Evolutionary conservation across 768 basidiomycete genomes (phyloP).

Genomic region (Termitomyces sp.): DNA sequence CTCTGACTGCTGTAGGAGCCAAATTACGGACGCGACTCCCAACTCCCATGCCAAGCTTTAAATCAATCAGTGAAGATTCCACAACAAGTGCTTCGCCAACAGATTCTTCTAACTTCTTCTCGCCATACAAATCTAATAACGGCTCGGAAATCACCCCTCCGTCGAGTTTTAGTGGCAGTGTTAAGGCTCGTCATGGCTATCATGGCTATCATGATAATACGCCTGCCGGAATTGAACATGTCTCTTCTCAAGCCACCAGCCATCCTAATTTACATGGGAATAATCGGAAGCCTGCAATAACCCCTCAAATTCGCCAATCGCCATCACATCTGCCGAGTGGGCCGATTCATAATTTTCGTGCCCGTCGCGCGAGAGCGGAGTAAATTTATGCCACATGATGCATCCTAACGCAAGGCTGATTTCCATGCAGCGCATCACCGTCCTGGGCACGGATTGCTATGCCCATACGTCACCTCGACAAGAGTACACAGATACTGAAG

Average conservation of each 20-base stretch:
- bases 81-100: conserved; percentile 23
- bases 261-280: not conserved
- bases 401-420: not conserved
- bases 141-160: conserved; percentile 31
- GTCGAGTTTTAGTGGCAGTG: conserved; percentile 26
- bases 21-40: conserved; percentile 12
- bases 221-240: not conserved
- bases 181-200: conserved; percentile 8
- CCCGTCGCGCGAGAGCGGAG: not conserved
- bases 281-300: not conserved
- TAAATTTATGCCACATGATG: not conserved
- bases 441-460: conserved; percentile 3
- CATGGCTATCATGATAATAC: not conserved
- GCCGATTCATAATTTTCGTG: not conserved
- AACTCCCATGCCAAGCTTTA: conserved; percentile 20
- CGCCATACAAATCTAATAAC: conserved; percentile 21
- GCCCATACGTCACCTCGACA: conserved; percentile 2
- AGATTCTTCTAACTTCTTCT: conserved; percentile 26
- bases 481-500: conserved; percentile 4
- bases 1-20: conserved; percentile 13
- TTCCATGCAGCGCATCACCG: not conserved
- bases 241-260: not conserved
- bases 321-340: not conserved
- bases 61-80: conserved; percentile 21
- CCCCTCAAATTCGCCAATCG: not conserved